Conservation (phyloP, 2,329 filamentous ascomycete genomes). For the Trichoderma afroharzianum region DNA sequence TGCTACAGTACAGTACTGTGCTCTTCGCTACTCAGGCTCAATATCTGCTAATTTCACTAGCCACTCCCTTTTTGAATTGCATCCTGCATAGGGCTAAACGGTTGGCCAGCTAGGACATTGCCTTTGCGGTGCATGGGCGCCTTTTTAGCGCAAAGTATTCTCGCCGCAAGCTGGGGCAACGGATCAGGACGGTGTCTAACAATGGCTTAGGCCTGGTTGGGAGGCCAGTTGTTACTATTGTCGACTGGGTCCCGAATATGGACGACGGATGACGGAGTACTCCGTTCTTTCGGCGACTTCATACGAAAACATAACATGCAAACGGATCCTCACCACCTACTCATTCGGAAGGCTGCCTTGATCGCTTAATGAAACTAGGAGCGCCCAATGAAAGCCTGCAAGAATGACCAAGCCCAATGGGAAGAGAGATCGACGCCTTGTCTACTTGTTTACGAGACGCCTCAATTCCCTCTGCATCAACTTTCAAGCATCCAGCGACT, state of each 20-base stretch:
- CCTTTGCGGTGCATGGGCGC: neutral
- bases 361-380: constrained; percentile 12
- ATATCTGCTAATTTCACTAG: neutral
- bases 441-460: neutral
- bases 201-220: constrained; percentile 13
- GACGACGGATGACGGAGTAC: constrained; percentile 1
- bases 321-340: constrained; percentile 5
- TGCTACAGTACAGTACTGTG: no score
- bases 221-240: constrained; percentile 16
- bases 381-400: neutral
- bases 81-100: neutral
- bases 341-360: neutral
- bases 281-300: constrained; percentile 2
- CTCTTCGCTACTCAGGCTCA: neutral
- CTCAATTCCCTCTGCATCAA: neutral
- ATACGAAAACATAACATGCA: neutral
- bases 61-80: neutral
- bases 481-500: neutral
- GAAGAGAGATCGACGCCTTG: neutral
- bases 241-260: constrained; percentile 11
- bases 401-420: neutral
- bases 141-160: neutral
- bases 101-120: neutral
- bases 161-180: constrained; percentile 6
- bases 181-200: constrained; percentile 8